Conservation (phyloP, 2,329 filamentous ascomycete species). For the Colletotrichum lini region DNA sequence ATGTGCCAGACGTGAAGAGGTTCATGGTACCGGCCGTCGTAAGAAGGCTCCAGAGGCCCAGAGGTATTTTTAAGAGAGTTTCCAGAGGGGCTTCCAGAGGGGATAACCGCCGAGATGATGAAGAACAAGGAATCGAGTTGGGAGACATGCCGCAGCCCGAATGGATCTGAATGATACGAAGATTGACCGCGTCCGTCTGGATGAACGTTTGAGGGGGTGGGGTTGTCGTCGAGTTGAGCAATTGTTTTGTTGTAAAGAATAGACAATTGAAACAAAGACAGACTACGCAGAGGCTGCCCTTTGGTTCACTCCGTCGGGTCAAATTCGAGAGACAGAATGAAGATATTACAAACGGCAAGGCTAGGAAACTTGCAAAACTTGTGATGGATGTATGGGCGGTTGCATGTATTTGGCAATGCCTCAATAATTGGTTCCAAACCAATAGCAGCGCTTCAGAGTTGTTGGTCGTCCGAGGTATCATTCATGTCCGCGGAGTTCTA, state of each 20-base stretch:
- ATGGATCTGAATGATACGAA: too few species aligned
- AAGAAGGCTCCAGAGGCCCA: conserved; percentile 55
- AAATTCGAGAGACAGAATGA: not conserved
- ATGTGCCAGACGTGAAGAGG: conserved; percentile 59
- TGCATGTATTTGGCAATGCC: not conserved
- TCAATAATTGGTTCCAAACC: not conserved
- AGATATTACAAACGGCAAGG: not conserved
- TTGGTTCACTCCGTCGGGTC: too few species aligned
- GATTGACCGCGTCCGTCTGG: not conserved
- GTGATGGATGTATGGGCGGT: not conserved
- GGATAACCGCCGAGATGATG: not conserved
- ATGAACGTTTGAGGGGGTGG: not conserved
- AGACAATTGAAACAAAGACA: too few species aligned
- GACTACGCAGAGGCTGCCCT: not conserved
- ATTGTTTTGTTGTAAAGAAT: not conserved
- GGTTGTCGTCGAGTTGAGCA: not conserved
- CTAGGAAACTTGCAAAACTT: not conserved
- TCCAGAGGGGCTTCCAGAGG: not conserved
- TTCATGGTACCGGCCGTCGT: conserved; percentile 60
- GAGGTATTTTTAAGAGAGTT: not conserved
- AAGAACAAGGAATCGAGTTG: not conserved
- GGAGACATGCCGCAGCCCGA: not conserved
- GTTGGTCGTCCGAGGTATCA: too few species aligned
- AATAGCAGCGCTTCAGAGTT: not conserved
- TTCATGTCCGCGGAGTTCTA: too few species aligned